Evolutionary conservation across 495 filamentous ascomycete species (phyloP), one percentile per base, ranked within the genome.

Genomic region (Hamigera avellanea): DNA sequence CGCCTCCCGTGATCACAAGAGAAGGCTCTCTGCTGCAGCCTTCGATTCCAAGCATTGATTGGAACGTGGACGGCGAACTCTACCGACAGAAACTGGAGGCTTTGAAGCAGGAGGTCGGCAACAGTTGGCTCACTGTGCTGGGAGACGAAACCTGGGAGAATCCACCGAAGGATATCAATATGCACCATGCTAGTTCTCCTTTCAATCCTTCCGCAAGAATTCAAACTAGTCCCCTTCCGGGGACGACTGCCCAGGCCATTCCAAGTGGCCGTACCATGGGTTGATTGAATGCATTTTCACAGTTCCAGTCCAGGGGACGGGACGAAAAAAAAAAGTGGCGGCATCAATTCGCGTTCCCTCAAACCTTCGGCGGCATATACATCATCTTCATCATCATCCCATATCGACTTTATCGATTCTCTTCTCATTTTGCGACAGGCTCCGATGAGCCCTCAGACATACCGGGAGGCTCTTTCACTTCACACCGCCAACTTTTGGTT

Each of bases 61-160:
- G 82, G 72, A 73, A 75, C 34, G 60, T 78, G 30, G 76, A 76
- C 35, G 78, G 80, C 33, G 85, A 93, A 48, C 63, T 85, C 5
- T 95, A 89, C 54, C 74, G 76, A 26, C 81, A 80, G 54, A 87
- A 87, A 46, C 75, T 96, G 32, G 86, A 91, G 55, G 81, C 81
- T 9, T 60, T 95, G 13, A 80, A 83, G 28, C 79, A 78, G 45
- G 84, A 94, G 41, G 76, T 93, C 34, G 83, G 86, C 25, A 81
- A 74, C 42, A 78, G 76, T 33, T 98, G 93, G 73, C 69, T 95
- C 19, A 86, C 76, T 41, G 82, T 86, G 4, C 68, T 96, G 31
- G 79, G 78, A 39, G 91, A 94, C 44, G 81, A 86, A 49, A 66
- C 70, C n/a, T 80, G 70, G 75, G 64, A 61, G 39, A 54, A 47